Evolutionary conservation across 176 grass and related monocot species (phyloP).

Genomic region (Urochloa ruziziensis): DNA sequence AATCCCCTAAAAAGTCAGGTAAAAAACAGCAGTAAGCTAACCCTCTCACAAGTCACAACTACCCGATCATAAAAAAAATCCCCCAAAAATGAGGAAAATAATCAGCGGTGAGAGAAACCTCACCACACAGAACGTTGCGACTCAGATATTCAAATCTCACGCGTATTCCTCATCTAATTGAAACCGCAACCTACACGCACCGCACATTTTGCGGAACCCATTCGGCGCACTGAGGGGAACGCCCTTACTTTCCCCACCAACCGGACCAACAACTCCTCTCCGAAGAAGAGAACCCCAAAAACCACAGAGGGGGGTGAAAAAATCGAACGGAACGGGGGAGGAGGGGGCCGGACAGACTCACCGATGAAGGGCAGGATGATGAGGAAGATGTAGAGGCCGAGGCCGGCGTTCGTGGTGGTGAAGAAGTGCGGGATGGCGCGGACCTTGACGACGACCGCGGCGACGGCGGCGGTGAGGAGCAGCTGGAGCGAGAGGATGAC

Average conservation of each 20-base stretch:
- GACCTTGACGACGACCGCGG: constrained; percentile 69
- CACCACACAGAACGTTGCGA: background rate
- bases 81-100: no score
- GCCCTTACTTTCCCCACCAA: background rate
- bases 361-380: constrained; percentile 68
- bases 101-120: no score
- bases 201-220: background rate
- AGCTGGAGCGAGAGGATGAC: constrained; percentile 69
- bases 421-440: constrained; percentile 72
- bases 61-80: no score
- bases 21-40: no score
- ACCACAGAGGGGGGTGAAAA: no score
- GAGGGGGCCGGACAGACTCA: background rate
- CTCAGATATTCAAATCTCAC: background rate
- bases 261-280: background rate
- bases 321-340: background rate
- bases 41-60: no score
- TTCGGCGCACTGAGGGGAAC: background rate
- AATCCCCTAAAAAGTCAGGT: no score
- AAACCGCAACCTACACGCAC: background rate
- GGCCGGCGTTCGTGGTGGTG: constrained; percentile 49
- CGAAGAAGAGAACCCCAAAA: no score
- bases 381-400: constrained; percentile 68
- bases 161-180: background rate
- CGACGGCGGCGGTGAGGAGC: constrained; percentile 60